phyloP scores from a whole-genome alignment of 495 filamentous ascomycete genomes.

The Amniculicola lignicola region DNA sequence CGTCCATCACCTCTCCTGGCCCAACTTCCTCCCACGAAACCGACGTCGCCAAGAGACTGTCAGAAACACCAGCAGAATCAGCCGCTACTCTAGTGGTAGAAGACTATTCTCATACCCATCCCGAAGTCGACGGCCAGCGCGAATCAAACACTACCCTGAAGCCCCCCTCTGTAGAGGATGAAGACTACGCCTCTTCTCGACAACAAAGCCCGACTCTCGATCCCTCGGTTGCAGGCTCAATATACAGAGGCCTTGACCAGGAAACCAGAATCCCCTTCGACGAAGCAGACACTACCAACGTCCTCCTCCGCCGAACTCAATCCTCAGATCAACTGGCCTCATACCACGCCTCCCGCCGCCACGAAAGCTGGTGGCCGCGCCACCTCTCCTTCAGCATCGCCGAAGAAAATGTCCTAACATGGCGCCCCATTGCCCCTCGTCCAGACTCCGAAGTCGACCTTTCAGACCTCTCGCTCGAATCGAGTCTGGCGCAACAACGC shows the following conservation, averaged over 20 bases:
- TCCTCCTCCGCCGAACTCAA: constrained; percentile 43
- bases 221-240: constrained; percentile 39
- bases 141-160: background rate
- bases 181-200: constrained; percentile 12
- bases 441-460: constrained; percentile 39
- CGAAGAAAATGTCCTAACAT: constrained; percentile 79
- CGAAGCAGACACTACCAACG: constrained; percentile 24
- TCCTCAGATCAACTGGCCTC: constrained; percentile 46
- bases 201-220: constrained; percentile 30
- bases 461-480: constrained; percentile 19
- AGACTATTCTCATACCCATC: no score
- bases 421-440: constrained; percentile 51
- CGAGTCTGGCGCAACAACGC: constrained; percentile 47
- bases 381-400: constrained; percentile 85
- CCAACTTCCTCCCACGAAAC: background rate
- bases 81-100: constrained; percentile 8
- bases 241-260: constrained; percentile 38
- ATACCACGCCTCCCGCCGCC: constrained; percentile 40
- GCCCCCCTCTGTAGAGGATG: background rate
- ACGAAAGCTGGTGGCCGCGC: constrained; percentile 66
- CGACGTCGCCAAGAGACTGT: constrained; percentile 22
- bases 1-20: background rate
- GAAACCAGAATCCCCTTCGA: constrained; percentile 33
- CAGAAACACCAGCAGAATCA: constrained; percentile 30
- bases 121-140: no score